These are phyloP conservation scores for Eimeria sp. DNA, from an alignment of 169 alveolate species.

Conservation along the genomic window DNA sequence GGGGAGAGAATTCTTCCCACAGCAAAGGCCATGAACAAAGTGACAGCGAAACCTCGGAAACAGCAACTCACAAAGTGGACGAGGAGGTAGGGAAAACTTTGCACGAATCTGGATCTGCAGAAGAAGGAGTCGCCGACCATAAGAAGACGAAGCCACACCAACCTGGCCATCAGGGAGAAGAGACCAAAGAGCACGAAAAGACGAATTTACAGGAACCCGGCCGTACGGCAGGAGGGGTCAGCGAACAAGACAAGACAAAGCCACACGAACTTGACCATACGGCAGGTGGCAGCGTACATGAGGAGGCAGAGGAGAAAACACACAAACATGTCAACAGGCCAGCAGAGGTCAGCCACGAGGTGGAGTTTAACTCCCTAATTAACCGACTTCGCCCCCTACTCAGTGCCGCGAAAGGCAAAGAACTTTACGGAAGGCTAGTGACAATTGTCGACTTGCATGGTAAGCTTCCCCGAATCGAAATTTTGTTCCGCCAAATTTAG, in stretches of 20 bases:
- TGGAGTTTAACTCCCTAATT: not conserved
- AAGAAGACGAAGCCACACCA: not conserved
- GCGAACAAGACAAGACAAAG: not conserved
- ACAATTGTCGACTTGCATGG: conserved; percentile 48
- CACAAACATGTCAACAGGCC: not conserved
- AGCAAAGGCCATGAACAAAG: not conserved
- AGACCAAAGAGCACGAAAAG: not conserved
- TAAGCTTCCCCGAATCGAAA: not conserved
- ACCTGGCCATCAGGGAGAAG: not conserved
- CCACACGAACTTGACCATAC: not conserved
- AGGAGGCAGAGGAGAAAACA: not conserved
- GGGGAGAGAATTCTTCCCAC: not conserved
- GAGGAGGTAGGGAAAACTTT: not conserved
- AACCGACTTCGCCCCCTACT: conserved; percentile 44
- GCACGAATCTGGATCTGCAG: not conserved
- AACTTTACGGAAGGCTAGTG: conserved; percentile 2
- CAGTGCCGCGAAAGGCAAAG: conserved; percentile 41
- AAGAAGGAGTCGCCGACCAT: not conserved
- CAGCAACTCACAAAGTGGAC: not conserved
- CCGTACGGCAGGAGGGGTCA: not conserved
- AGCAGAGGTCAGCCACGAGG: not conserved
- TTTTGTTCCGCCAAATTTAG: not conserved
- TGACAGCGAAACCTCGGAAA: not conserved
- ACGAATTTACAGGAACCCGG: not conserved
- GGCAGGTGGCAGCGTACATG: not conserved